Percentiles rank a stretch among this genome's conserved stretches.
Conservation (phyloP, 495 filamentous ascomycete genomes). For the Pseudevernia furfuracea region DNA sequence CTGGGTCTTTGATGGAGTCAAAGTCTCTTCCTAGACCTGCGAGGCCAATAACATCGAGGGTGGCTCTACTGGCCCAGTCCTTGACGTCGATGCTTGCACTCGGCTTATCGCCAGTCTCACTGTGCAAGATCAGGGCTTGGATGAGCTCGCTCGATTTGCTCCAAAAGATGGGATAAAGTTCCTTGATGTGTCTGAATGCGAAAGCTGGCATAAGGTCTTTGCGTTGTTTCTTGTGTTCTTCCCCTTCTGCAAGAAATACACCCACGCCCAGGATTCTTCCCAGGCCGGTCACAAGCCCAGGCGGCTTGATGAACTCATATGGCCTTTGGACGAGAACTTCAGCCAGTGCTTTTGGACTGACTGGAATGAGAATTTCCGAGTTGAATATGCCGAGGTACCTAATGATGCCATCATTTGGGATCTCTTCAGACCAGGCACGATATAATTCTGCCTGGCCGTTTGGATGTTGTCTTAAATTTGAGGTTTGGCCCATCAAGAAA, state of each 20-base stretch:
- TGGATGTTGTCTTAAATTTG: neutral
- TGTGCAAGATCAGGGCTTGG: conserved; percentile 33
- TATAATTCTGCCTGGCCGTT: neutral
- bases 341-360: conserved; percentile 55
- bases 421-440: neutral
- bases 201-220: conserved; percentile 80
- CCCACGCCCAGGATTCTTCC: conserved; percentile 65
- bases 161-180: conserved; percentile 83
- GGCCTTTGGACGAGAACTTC: conserved; percentile 60
- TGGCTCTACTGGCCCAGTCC: conserved; percentile 44
- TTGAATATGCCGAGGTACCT: conserved; percentile 42
- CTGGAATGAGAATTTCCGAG: conserved; percentile 58
- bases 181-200: conserved; percentile 77
- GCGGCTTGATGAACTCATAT: conserved; percentile 75
- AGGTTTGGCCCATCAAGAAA: neutral
- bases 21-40: conserved; percentile 69
- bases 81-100: conserved; percentile 44
- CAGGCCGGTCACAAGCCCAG: conserved; percentile 45
- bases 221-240: conserved; percentile 73
- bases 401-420: conserved; percentile 8
- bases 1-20: conserved; percentile 50
- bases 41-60: conserved; percentile 70
- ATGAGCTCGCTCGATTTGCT: conserved; percentile 50
- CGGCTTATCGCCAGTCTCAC: conserved; percentile 9
- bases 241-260: conserved; percentile 73